Evolutionary conservation across 2,329 filamentous ascomycete genomes (phyloP).

Genomic region (Trichoderma sp.): DNA sequence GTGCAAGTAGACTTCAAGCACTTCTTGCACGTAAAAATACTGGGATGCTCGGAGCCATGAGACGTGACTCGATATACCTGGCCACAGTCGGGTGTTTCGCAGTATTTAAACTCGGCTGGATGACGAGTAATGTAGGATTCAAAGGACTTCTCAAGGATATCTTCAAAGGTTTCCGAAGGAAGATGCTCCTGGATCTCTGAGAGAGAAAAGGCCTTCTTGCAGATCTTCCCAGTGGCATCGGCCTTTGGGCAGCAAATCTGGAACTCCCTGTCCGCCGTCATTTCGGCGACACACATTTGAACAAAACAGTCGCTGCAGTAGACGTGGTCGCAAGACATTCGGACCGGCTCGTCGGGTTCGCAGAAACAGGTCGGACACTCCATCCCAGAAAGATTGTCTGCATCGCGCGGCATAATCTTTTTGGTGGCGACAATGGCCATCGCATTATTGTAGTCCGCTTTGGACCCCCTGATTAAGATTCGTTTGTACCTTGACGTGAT

Average conservation of each 20-base stretch:
- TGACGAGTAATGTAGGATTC: conserved; percentile 34
- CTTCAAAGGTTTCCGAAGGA: background rate
- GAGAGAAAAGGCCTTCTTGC: background rate
- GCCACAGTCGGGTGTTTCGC: conserved; percentile 44
- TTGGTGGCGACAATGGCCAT: conserved; percentile 10
- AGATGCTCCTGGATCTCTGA: background rate
- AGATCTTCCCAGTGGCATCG: background rate
- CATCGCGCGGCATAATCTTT: background rate
- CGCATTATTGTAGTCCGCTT: conserved; percentile 4
- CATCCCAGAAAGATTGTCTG: background rate
- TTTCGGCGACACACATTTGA: conserved; percentile 17
- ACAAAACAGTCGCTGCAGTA: conserved; percentile 46
- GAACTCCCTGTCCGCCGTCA: background rate
- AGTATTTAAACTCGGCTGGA: conserved; percentile 37
- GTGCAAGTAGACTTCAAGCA: conserved; percentile 39
- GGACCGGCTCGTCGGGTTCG: conserved; percentile 37
- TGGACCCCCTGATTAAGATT: conserved; percentile 26
- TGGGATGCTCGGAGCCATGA: background rate
- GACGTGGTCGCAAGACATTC: conserved; percentile 38
- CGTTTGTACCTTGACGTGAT: conserved; percentile 31
- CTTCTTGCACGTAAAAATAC: conserved; percentile 34
- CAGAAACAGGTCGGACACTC: conserved; percentile 38
- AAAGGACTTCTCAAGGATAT: conserved; percentile 38
- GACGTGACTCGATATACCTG: conserved; percentile 40
- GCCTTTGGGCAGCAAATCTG: conserved; percentile 2